These are phyloP conservation scores for Solanum sejunctum DNA, from an alignment of 257 asterid species.

Conservation along the genomic window DNA sequence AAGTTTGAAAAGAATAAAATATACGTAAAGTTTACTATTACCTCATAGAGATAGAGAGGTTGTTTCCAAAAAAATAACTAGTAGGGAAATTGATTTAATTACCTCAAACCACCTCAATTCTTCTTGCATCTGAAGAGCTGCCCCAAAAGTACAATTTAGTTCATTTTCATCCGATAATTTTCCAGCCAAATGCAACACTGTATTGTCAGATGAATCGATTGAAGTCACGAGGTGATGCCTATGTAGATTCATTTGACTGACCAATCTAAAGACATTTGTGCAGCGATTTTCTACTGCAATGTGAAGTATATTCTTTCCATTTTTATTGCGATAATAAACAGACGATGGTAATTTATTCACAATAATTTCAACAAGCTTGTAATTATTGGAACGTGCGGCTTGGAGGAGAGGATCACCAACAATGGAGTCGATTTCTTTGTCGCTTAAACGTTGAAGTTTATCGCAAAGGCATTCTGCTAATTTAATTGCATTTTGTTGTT, in stretches of 20 bases:
- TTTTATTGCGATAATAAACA: background rate
- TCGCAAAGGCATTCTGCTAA: background rate
- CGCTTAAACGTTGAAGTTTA: background rate
- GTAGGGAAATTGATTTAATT: background rate
- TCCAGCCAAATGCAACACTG: conserved; percentile 5
- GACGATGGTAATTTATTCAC: background rate
- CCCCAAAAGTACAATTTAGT: conserved; percentile 24
- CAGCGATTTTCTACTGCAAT: background rate
- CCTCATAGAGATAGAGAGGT: too few relatives aligned
- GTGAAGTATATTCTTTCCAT: background rate
- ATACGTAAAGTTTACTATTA: too few relatives aligned
- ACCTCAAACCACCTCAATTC: conserved; percentile 37
- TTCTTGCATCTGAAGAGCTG: conserved; percentile 35
- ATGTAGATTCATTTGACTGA: background rate
- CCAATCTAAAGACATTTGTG: background rate
- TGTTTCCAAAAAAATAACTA: background rate
- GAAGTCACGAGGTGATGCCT: background rate
- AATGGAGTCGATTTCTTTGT: background rate
- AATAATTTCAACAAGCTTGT: background rate
- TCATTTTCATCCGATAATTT: conserved; percentile 11
- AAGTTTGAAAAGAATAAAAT: too few relatives aligned
- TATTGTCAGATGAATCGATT: background rate
- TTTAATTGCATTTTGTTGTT: background rate
- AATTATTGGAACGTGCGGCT: background rate
- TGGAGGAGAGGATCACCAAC: background rate